Conservation (phyloP, 2,329 filamentous ascomycete species). For the Exutisphaerella laricina region DNA sequence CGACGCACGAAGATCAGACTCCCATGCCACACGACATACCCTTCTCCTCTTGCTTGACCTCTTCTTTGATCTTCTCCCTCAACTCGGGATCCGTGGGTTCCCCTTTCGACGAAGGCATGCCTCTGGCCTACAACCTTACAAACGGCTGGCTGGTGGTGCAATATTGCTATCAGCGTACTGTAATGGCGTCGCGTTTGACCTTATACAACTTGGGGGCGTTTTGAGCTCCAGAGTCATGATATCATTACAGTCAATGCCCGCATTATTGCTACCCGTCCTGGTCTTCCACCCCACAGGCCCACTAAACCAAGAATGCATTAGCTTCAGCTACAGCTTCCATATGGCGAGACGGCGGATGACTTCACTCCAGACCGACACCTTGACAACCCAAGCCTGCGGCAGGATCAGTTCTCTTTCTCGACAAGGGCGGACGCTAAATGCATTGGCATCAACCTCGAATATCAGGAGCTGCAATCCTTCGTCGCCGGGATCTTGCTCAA, state of each 20-base stretch:
- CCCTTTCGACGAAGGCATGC: constrained; percentile 31
- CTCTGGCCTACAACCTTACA: too few relatives aligned
- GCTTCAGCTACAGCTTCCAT: too few relatives aligned
- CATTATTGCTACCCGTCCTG: too few relatives aligned
- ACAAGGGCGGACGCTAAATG: constrained; percentile 11
- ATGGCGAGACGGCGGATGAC: constrained; percentile 28
- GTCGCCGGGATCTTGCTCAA: constrained; percentile 13
- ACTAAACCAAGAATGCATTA: too few relatives aligned
- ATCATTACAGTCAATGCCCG: too few relatives aligned
- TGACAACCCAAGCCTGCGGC: constrained; percentile 5
- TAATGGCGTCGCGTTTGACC: too few relatives aligned
- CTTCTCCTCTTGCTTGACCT: constrained; percentile 32
- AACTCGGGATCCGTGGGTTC: constrained; percentile 32
- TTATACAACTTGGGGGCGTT: too few relatives aligned
- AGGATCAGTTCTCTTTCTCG: constrained; percentile 11
- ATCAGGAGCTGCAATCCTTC: constrained; percentile 11
- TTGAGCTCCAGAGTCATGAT: too few relatives aligned
- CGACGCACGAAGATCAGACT: too few relatives aligned
- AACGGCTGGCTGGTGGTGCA: too few relatives aligned
- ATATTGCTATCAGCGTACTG: too few relatives aligned
- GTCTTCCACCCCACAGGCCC: too few relatives aligned
- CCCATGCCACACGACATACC: constrained; percentile 23
- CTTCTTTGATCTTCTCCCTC: constrained; percentile 32
- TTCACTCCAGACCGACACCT: constrained; percentile 35
- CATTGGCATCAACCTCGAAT: constrained; percentile 13